Evolutionary conservation across 441 rosid species (phyloP).

Genomic region (Mallotus japonicus): DNA sequence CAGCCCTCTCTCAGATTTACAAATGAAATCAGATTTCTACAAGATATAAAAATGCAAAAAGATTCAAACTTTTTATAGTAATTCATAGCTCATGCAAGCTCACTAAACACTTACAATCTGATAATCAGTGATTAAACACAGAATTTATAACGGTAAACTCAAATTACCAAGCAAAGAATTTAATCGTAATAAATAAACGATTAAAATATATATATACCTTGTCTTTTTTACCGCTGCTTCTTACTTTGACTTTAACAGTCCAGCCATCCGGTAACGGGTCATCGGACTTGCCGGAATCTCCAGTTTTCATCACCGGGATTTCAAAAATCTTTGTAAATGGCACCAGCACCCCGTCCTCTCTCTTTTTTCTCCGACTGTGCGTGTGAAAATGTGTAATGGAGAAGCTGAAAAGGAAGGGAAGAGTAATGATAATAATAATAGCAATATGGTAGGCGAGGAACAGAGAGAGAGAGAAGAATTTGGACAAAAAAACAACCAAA

Average conservation of each 20-base stretch:
- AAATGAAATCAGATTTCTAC: no score
- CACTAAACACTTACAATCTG: background rate
- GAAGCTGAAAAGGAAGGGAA: background rate
- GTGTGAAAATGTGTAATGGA: background rate
- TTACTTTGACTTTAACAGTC: slow-evolving; percentile 55
- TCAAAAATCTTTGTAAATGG: no score
- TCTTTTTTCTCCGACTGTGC: background rate
- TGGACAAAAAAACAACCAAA: slow-evolving; percentile 21
- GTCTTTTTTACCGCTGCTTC: slow-evolving; percentile 61
- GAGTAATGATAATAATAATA: background rate
- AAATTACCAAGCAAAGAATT: background rate
- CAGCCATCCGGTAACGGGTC: slow-evolving; percentile 56
- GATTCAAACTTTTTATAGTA: background rate
- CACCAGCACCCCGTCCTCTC: background rate
- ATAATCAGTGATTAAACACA: no score
- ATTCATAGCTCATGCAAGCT: background rate
- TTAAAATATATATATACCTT: slow-evolving; percentile 47
- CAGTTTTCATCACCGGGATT: slow-evolving; percentile 10
- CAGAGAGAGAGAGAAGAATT: background rate
- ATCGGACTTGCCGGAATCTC: slow-evolving; percentile 28
- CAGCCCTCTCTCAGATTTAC: no score
- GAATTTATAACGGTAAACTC: no score
- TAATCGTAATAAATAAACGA: background rate
- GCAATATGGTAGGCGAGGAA: background rate
- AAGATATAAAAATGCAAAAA: no score